Percentiles rank a stretch among this genome's conserved stretches.
Evolutionary conservation across 345 rosid genomes (phyloP).

Genomic region (Eucalyptus victrix): DNA sequence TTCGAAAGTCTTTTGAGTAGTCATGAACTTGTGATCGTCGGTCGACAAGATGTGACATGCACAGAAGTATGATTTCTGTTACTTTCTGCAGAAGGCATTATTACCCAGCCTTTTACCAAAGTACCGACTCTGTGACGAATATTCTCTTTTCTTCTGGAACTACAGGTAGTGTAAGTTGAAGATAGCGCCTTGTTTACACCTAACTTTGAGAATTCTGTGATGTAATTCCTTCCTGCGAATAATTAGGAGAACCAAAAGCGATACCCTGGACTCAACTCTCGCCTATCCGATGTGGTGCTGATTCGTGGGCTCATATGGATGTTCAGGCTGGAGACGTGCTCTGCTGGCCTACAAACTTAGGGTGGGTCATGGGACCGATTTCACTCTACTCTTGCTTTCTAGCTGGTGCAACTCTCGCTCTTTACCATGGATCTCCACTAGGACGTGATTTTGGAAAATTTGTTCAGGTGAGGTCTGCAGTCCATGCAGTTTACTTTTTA

Average conservation of each 20-base stretch:
- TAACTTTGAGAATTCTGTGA: neutral
- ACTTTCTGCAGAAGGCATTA: conserved; percentile 20
- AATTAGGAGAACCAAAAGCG: conserved; percentile 94
- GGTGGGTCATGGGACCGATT: conserved; percentile 93
- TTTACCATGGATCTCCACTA: conserved; percentile 86
- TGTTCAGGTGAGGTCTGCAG: conserved; percentile 32
- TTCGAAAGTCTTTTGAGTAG: neutral
- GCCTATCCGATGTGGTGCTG: conserved; percentile 54
- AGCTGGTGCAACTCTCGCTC: conserved; percentile 68
- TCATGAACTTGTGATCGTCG: neutral
- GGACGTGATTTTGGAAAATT: conserved; percentile 77
- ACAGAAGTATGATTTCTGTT: neutral
- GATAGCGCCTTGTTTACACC: neutral
- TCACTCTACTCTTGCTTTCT: conserved; percentile 51
- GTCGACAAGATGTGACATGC: neutral
- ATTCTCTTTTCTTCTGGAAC: conserved; percentile 93
- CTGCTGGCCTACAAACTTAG: conserved; percentile 96
- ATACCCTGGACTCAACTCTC: conserved; percentile 86
- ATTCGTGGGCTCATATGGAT: conserved; percentile 57
- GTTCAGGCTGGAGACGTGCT: conserved; percentile 35
- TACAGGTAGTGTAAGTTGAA: conserved; percentile 34
- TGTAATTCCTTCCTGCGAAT: neutral
- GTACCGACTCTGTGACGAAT: conserved; percentile 48
- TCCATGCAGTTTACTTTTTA: neutral
- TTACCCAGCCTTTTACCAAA: conserved; percentile 38